phyloP scores from a whole-genome alignment of 2,329 filamentous ascomycete genomes.

The Cadophora luteo-olivacea region DNA sequence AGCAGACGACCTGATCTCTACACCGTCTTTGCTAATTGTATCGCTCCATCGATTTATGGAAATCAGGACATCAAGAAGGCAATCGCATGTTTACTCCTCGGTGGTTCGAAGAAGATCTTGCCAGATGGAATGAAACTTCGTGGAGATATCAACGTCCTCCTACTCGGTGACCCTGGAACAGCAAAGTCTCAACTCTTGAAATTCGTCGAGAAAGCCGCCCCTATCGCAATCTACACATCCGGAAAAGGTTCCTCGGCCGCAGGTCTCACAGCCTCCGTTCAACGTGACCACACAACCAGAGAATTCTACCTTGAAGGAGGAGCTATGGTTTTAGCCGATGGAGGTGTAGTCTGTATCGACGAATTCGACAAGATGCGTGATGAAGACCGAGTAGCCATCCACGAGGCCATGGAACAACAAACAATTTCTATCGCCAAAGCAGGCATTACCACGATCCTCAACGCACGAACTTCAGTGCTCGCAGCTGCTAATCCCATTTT shows the following conservation, averaged over 20 bases:
- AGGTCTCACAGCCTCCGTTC: constrained; percentile 95
- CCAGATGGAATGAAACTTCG: constrained; percentile 97
- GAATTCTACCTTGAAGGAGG: constrained; percentile 99
- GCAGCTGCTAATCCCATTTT: constrained; percentile 98
- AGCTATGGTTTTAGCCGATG: constrained; percentile 97
- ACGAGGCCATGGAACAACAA: constrained; percentile 99
- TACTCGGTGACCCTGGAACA: constrained; percentile 96
- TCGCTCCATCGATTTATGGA: constrained; percentile 96
- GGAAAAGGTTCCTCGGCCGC: constrained; percentile 97
- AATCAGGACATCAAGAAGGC: constrained; percentile 97
- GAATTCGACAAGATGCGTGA: constrained; percentile 99
- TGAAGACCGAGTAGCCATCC: constrained; percentile 95
- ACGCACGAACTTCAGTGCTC: constrained; percentile 91
- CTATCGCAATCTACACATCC: constrained; percentile 98
- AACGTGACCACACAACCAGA: constrained; percentile 87
- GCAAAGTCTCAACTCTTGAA: constrained; percentile 97
- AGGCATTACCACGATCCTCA: constrained; percentile 97
- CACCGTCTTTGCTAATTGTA: constrained; percentile 85
- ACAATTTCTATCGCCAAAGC: constrained; percentile 99
- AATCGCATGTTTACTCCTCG: constrained; percentile 90
- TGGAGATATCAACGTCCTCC: constrained; percentile 96
- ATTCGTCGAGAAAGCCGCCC: constrained; percentile 95
- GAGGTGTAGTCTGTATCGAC: constrained; percentile 97
- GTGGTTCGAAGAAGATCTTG: constrained; percentile 96
- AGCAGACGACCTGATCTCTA: constrained; percentile 93